Evolutionary conservation across 1,284 basidiomycete species (phyloP).

Genomic region (Sporisorium scitamineum): DNA sequence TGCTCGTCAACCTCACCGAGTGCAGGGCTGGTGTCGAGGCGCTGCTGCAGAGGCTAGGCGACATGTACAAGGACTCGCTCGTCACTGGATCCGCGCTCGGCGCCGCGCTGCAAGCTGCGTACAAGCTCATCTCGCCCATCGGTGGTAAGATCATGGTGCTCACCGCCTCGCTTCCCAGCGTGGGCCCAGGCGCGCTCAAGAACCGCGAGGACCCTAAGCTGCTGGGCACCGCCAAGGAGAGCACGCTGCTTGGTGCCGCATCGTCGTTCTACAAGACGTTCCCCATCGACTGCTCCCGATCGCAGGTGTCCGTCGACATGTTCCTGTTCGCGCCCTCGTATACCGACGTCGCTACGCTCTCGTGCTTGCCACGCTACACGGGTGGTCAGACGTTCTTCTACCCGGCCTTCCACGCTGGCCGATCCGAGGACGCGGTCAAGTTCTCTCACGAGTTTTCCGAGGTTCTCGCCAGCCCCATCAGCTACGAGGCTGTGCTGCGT

Average conservation of each 20-base stretch:
- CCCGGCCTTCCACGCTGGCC: constrained; percentile 94
- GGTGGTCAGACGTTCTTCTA: constrained; percentile 99
- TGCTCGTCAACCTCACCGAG: constrained; percentile 93
- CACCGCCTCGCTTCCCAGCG: constrained; percentile 84
- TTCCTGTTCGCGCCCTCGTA: constrained; percentile 94
- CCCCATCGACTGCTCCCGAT: constrained; percentile 96
- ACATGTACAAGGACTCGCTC: constrained; percentile 96
- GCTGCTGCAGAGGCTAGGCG: constrained; percentile 84
- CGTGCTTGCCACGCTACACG: constrained; percentile 94
- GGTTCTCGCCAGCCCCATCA: constrained; percentile 91
- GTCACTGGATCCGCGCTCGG: constrained; percentile 93
- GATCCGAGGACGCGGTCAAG: constrained; percentile 94
- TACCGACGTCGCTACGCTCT: constrained; percentile 93
- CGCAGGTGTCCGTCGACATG: constrained; percentile 99
- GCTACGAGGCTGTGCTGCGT: constrained; percentile 96
- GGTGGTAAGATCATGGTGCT: constrained; percentile 96
- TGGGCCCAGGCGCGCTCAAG: constrained; percentile 92
- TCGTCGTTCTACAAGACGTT: constrained; percentile 98
- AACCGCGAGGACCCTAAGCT: constrained; percentile 96
- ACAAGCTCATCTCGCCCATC: constrained; percentile 91
- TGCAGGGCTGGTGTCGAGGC: constrained; percentile 83
- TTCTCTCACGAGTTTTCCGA: constrained; percentile 97
- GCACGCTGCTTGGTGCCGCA: constrained; percentile 71
- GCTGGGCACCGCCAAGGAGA: constrained; percentile 89
- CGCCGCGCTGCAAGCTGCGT: constrained; percentile 94